phyloP scores from a whole-genome alignment of 2,329 filamentous ascomycete genomes.

The Didymella segeticola region DNA sequence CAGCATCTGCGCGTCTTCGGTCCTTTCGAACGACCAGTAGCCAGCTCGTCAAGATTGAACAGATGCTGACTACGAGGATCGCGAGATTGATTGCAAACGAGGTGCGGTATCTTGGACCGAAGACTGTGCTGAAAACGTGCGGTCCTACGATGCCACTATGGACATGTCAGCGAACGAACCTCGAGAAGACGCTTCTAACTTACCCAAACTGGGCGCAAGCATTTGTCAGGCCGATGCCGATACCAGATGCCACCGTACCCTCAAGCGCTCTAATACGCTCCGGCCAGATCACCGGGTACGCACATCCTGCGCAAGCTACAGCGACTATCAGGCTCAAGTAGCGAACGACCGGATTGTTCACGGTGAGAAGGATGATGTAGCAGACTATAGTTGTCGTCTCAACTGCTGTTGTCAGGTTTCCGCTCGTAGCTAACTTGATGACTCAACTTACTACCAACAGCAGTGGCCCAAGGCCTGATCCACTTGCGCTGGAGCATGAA shows the following conservation, averaged over 20 bases:
- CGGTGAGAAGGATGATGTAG: slow-evolving; percentile 27
- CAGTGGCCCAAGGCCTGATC: slow-evolving; percentile 28
- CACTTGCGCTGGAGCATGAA: slow-evolving; percentile 29
- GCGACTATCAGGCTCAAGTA: slow-evolving; percentile 26
- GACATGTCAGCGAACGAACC: background rate
- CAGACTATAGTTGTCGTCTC: slow-evolving; percentile 26
- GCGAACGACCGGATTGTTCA: slow-evolving; percentile 24
- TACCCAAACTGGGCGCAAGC: slow-evolving; percentile 29
- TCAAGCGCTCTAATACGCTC: slow-evolving; percentile 28
- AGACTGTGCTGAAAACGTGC: slow-evolving; percentile 27
- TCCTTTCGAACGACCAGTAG: slow-evolving; percentile 20
- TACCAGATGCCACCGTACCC: slow-evolving; percentile 28
- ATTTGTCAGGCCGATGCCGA: slow-evolving; percentile 29
- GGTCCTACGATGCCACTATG: slow-evolving; percentile 28
- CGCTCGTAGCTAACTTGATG: too few relatives aligned
- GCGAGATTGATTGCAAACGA: slow-evolving; percentile 30
- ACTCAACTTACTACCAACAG: slow-evolving; percentile 21
- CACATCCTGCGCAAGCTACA: slow-evolving; percentile 26
- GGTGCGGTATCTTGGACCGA: slow-evolving; percentile 25
- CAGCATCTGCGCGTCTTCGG: slow-evolving; percentile 3
- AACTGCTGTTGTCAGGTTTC: slow-evolving; percentile 11
- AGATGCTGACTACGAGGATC: slow-evolving; percentile 26
- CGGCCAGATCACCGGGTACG: slow-evolving; percentile 29
- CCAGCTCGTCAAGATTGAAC: slow-evolving; percentile 25
- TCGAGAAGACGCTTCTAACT: background rate